Conservation (phyloP, 371 early-diverging fungal species). For the Circinella minor region DNA sequence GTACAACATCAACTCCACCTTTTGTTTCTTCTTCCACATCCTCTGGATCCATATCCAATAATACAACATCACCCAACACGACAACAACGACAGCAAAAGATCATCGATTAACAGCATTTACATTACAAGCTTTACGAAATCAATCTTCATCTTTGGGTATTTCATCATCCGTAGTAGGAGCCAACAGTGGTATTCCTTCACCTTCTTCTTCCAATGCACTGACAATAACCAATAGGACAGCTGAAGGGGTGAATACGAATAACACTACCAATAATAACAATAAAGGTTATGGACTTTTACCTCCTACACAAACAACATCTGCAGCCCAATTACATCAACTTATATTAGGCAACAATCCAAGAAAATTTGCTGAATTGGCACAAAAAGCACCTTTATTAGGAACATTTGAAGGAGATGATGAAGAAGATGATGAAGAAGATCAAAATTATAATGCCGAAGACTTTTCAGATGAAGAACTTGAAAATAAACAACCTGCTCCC, state of each 20-base stretch:
- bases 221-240: neutral
- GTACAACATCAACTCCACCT: neutral
- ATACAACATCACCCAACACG: no score
- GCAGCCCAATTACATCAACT: constrained; percentile 31
- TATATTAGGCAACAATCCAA: constrained; percentile 30
- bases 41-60: no score
- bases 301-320: constrained; percentile 15
- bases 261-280: no score
- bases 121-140: constrained; percentile 38
- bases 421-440: no score
- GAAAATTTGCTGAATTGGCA: constrained; percentile 34
- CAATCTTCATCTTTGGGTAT: constrained; percentile 4
- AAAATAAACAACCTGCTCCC: constrained; percentile 12
- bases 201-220: neutral
- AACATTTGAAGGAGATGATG: constrained; percentile 23
- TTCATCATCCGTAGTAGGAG: no score
- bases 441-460: no score
- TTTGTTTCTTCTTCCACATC: no score
- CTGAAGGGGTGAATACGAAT: no score
- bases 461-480: constrained; percentile 10
- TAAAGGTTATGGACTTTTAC: constrained; percentile 2
- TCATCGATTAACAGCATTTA: constrained; percentile 12
- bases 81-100: no score
- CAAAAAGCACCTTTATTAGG: constrained; percentile 40
- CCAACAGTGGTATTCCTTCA: constrained; percentile 6